These are phyloP conservation scores for Nakazawaea ambrosiae DNA, from an alignment of 805 yeast species.

Conservation along the genomic window DNA sequence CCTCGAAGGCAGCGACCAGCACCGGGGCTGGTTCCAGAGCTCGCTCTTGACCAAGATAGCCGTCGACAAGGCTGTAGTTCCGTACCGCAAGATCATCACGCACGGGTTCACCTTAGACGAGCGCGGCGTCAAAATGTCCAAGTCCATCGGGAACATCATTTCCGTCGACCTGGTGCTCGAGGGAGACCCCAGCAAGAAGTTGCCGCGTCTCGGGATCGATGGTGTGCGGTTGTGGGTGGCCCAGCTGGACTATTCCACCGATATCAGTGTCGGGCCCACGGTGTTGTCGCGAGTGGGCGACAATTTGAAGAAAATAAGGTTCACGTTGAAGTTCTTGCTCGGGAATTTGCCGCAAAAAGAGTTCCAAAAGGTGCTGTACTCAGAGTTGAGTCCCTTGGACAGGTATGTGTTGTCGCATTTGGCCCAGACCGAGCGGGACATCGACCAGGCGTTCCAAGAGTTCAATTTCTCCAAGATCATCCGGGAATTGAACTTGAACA, in stretches of 20 bases:
- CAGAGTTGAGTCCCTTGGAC: conserved; percentile 43
- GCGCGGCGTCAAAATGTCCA: conserved; percentile 86
- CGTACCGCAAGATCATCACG: conserved; percentile 72
- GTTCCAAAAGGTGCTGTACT: conserved; percentile 28
- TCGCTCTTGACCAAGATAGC: conserved; percentile 77
- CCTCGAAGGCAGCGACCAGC: conserved; percentile 97
- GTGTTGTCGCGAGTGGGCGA: conserved; percentile 74
- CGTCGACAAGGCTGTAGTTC: conserved; percentile 28
- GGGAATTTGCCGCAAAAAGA: conserved; percentile 62
- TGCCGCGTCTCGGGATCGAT: conserved; percentile 76
- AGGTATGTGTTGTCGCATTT: conserved; percentile 54
- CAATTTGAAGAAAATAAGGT: conserved; percentile 70
- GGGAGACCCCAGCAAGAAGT: conserved; percentile 42
- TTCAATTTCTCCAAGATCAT: conserved; percentile 68
- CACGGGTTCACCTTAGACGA: conserved; percentile 93
- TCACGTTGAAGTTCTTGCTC: conserved; percentile 71
- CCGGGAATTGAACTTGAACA: conserved; percentile 59
- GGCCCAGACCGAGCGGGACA: conserved; percentile 33
- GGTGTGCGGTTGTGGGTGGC: conserved; percentile 91
- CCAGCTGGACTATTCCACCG: conserved; percentile 77
- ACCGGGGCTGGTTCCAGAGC: conserved; percentile 98
- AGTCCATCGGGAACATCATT: conserved; percentile 80
- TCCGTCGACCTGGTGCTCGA: conserved; percentile 60
- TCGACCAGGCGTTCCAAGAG: conserved; percentile 38
- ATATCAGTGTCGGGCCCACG: conserved; percentile 66